Percentiles rank a stretch among this genome's conserved stretches.
Conservation (phyloP, 768 basidiomycete genomes). For the Collybia sordida region DNA sequence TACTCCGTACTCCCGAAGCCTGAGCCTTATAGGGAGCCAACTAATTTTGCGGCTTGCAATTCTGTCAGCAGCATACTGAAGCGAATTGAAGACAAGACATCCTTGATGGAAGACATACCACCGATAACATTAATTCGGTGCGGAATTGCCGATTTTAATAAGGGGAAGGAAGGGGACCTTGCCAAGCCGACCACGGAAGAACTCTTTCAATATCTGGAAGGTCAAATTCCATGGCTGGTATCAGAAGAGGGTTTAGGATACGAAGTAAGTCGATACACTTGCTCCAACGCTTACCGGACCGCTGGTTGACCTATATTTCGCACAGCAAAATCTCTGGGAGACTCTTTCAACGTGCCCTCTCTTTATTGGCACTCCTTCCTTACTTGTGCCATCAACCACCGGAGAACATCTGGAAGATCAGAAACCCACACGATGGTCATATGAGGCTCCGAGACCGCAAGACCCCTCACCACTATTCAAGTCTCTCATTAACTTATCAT, state of each 20-base stretch:
- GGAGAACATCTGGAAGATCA: slow-evolving; percentile 20
- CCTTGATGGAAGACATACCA: slow-evolving; percentile 36
- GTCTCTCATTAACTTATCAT: slow-evolving; percentile 34
- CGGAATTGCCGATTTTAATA: slow-evolving; percentile 49
- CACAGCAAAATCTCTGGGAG: slow-evolving; percentile 59
- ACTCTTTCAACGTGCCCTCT: slow-evolving; percentile 52
- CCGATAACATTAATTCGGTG: slow-evolving; percentile 62
- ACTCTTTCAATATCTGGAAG: slow-evolving; percentile 57
- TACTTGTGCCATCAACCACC: slow-evolving; percentile 14
- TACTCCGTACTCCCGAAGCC: slow-evolving; percentile 59
- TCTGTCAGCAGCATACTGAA: slow-evolving; percentile 44
- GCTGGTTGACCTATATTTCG: neutral
- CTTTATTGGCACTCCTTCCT: slow-evolving; percentile 39
- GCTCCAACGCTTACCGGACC: neutral
- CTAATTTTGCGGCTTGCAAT: slow-evolving; percentile 40
- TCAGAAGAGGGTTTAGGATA: slow-evolving; percentile 49
- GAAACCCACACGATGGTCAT: slow-evolving; percentile 36
- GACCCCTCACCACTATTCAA: slow-evolving; percentile 36
- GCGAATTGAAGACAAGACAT: slow-evolving; percentile 23
- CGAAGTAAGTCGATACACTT: slow-evolving; percentile 42
- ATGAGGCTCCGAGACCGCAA: slow-evolving; percentile 28
- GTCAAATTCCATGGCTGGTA: slow-evolving; percentile 56
- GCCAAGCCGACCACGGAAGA: slow-evolving; percentile 53
- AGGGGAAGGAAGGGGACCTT: slow-evolving; percentile 31
- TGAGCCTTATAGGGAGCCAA: slow-evolving; percentile 47